Percentiles rank a stretch among this genome's conserved stretches.
These are phyloP conservation scores for Penicillium waksmanii DNA, from an alignment of 495 filamentous ascomycete genomes.

Conservation along the genomic window DNA sequence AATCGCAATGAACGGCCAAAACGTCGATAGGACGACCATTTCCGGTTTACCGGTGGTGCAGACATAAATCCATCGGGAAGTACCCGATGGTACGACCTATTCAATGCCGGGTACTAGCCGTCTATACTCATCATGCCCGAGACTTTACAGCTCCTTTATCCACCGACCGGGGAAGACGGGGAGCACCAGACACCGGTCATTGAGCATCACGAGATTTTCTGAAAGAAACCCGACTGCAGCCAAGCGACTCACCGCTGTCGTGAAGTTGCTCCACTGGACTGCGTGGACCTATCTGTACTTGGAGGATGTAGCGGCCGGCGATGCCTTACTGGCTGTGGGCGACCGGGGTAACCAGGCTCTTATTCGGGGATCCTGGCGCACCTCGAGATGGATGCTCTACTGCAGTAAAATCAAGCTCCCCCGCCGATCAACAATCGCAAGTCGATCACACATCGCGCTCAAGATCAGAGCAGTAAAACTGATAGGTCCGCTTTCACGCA, in stretches of 20 bases:
- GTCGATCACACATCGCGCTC: not conserved
- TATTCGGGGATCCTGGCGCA: not conserved
- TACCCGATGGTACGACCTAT: conserved; percentile 2
- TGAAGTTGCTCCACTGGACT: conserved; percentile 8
- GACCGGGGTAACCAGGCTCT: conserved; percentile 3
- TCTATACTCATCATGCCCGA: conserved; percentile 14
- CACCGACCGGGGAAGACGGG: not conserved
- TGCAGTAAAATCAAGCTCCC: conserved; percentile 25
- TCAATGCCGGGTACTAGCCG: not conserved
- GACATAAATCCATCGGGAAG: conserved; percentile 20
- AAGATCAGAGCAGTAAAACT: not conserved
- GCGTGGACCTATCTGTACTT: not conserved
- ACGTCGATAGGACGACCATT: conserved; percentile 13
- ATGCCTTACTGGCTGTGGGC: conserved; percentile 9
- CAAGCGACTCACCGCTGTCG: conserved; percentile 36
- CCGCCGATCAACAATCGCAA: conserved; percentile 4
- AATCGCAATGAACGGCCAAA: conserved; percentile 24
- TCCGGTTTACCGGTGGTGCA: conserved; percentile 32
- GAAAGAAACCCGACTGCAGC: conserved; percentile 20
- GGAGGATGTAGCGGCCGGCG: not conserved
- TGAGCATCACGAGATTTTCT: not conserved
- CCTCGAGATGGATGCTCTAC: conserved; percentile 10
- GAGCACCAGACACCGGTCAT: conserved; percentile 2
- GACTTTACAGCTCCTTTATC: conserved; percentile 3
- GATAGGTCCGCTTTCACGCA: conserved; percentile 10